Evolutionary conservation across 345 rosid genomes (phyloP), one percentile per base, ranked within the genome.

Genomic region (Gossypium herbaceum): DNA sequence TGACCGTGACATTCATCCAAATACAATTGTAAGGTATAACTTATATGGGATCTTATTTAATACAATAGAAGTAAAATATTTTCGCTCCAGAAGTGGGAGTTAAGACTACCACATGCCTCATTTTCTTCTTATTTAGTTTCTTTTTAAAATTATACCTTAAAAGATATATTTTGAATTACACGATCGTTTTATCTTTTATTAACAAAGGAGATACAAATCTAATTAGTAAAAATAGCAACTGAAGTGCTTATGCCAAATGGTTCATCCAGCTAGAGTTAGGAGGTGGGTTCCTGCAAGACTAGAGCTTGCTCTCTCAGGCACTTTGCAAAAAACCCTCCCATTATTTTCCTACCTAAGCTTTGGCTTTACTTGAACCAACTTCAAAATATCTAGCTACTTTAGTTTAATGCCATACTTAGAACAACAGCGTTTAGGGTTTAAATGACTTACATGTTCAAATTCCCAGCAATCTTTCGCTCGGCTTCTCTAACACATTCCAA

Each of bases 401-500:
- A 41, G 17, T 64, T 43, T 64, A 43, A 11, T 19, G 16, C 51
- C 1, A 45, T 45, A 45, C 52, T 2, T 2, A 7, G 27, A 65
- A 41, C 19, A 72, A 58, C 20, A 44, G 15, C 15, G 7, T 56
- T 41, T 12, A 55, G 50, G 58, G 19, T 24, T 44, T 43, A 39
- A 24, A 11, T 27, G 2, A 92, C 88, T 87, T 75, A 92, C 98
- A 94, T 90, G 80, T 89, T 87, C 47, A 80, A n/a, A 76, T 44
- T 83, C 29, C 98, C 98, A 7, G 97, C 92, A 69, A 91, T 83
- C 78, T 89, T 89, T 80, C 87, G 83, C 85, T 92, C 98, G 0
- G 97, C 97, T 86, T 92, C 97, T 84, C 97, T 83, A 25, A 94
- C 97, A 81, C 97, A 88, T 44, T 91, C 88, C 78, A 94, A 84